Evolutionary conservation across 768 basidiomycete genomes (phyloP).

Genomic region (Pulveroboletus sp.): DNA sequence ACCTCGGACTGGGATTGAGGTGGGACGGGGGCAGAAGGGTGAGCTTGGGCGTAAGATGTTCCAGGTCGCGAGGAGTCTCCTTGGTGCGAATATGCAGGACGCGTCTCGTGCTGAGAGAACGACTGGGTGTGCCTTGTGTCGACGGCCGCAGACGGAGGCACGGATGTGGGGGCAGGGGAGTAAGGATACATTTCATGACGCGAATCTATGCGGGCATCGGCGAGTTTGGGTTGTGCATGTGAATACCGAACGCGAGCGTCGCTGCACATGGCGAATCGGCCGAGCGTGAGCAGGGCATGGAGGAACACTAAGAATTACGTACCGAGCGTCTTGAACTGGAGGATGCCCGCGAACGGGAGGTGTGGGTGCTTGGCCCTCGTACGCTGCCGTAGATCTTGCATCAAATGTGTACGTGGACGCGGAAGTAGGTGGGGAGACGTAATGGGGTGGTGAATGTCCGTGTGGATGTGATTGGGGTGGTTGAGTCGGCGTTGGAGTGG

Average conservation of each 20-base stretch:
- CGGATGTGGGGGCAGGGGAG: conserved; percentile 8
- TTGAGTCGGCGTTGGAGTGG: conserved; percentile 30
- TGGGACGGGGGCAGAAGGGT: conserved; percentile 8
- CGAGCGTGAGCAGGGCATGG: not conserved
- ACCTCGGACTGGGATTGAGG: conserved; percentile 14
- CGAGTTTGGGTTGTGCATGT: conserved; percentile 13
- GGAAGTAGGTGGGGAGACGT: conserved; percentile 19
- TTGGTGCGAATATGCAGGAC: conserved; percentile 18
- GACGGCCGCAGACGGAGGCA: conserved; percentile 11
- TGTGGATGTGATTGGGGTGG: conserved; percentile 16
- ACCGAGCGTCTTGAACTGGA: conserved; percentile 21
- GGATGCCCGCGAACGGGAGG: conserved; percentile 18
- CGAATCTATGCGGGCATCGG: conserved; percentile 23
- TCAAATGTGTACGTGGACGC: conserved; percentile 21
- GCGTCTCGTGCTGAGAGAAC: conserved; percentile 20
- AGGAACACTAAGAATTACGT: conserved; percentile 4
- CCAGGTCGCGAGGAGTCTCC: conserved; percentile 17
- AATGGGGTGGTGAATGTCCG: conserved; percentile 20
- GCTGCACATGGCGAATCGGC: conserved; percentile 16
- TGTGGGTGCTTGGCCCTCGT: conserved; percentile 13
- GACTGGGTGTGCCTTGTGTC: conserved; percentile 22
- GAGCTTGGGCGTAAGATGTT: conserved; percentile 17
- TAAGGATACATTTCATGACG: conserved; percentile 25
- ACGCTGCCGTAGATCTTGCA: conserved; percentile 13
- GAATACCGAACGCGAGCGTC: conserved; percentile 23